Base-by-base conservation (phyloP, 2,329 filamentous ascomycete species). In the Stagonosporopsis cucurbitacearum region DNA sequence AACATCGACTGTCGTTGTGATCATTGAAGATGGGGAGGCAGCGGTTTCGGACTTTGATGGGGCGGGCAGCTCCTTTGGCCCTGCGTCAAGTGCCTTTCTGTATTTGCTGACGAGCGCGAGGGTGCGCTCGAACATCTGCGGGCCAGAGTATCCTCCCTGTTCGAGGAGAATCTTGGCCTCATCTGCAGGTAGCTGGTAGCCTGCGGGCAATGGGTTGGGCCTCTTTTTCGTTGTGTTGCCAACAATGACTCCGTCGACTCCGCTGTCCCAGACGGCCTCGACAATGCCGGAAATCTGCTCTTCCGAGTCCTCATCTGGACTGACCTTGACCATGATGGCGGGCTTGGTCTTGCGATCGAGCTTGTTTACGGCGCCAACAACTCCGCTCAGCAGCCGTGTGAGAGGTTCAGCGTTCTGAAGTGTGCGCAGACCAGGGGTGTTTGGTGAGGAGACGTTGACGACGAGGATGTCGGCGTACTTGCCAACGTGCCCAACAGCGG, bases 281-380 rank as follows among this genome's bases (percentile, higher is more conserved):
- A 92, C 94, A 52, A 99, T 96, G 8, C 93, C 95, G 37, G 88
- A 84, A 58, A 99, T 86, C 73, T 99, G 92, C 52, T 87, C 81
- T 48, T 92, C 87, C 19, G 89, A 86, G 73, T 97, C 92, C 78
- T 98, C 95, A 67, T 99, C 95, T 0, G 95, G 95, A 56, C 91
- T 96, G 19, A 99, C 94, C 80, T 99, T 99, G 68, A 99, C 95
- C 91, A 99, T 96, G 54, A 99, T 91, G 54, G 82, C 86, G 0
- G 91, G 91, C 69, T 88, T 90, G 0, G 82, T 85, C 72, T 86
- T 89, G 63, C 93, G 83, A 25, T 89, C 82, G 12, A 89, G 84
- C 59, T 81, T 80, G 64, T 84, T 80, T 0, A 92, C 92, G 51
- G 94, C 90, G 15, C 86, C 81, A 1, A 98, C 94, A 0, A 98